A percentile compares a stretch with the other conserved stretches of the same genome.
Conservation (phyloP, 2,329 filamentous ascomycete genomes). For the Whalleya microplaca region DNA sequence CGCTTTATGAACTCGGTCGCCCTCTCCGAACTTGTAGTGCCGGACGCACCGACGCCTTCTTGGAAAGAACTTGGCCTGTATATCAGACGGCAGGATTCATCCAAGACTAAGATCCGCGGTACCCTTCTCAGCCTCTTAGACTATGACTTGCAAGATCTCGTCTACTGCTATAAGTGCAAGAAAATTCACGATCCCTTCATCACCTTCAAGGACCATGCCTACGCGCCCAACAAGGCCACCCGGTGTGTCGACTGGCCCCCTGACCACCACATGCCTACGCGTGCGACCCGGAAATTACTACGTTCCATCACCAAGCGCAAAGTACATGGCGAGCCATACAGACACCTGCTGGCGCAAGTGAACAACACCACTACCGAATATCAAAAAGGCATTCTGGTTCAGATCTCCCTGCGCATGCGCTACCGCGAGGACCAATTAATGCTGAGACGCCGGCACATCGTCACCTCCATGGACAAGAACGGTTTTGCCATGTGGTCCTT, state of each 20-base stretch:
- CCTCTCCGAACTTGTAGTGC: no score
- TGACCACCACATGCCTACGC: conserved; percentile 32
- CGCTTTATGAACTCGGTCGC: conserved; percentile 23
- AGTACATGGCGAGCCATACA: conserved; percentile 24
- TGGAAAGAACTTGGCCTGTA: conserved; percentile 22
- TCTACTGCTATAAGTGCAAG: conserved; percentile 34
- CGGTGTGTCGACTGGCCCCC: conserved; percentile 25
- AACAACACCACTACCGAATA: conserved; percentile 30
- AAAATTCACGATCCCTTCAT: conserved; percentile 29
- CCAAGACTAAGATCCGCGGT: conserved; percentile 24
- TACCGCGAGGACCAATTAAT: conserved; percentile 25
- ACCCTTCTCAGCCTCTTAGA: conserved; percentile 28
- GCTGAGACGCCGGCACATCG: conserved; percentile 27
- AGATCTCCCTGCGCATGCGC: conserved; percentile 25
- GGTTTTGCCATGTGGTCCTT: conserved; percentile 25
- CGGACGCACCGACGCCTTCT: background rate
- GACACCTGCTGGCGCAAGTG: conserved; percentile 27
- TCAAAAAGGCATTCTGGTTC: conserved; percentile 24
- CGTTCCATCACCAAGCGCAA: conserved; percentile 30
- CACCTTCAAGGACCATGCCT: conserved; percentile 25
- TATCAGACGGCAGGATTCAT: conserved; percentile 14
- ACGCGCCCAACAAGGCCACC: conserved; percentile 21
- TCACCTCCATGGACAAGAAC: conserved; percentile 30
- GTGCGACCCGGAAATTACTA: conserved; percentile 29
- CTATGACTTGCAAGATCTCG: conserved; percentile 26